These are phyloP conservation scores for Hanseniaspora pseudoguilliermondii DNA, from an alignment of 805 yeast species.

Conservation along the genomic window DNA sequence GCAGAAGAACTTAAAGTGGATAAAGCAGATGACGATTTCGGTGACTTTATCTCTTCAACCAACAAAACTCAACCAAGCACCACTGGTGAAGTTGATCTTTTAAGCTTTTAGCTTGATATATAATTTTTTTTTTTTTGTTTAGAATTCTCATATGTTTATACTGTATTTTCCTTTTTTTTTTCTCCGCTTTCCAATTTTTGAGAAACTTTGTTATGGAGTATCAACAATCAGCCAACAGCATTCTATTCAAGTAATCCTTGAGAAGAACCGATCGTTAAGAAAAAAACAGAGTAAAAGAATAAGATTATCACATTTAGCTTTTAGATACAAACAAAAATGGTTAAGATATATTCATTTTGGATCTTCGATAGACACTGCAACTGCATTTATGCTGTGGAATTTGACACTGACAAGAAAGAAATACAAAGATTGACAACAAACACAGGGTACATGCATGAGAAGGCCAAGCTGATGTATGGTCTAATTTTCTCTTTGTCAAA, in stretches of 20 bases:
- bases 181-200: no score
- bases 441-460: slow-evolving; percentile 36
- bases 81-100: slow-evolving; percentile 22
- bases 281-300: no score
- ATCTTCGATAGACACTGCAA: slow-evolving; percentile 86
- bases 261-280: no score
- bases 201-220: no score
- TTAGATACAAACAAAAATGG: slow-evolving; percentile 16
- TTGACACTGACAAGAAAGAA: slow-evolving; percentile 27
- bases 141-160: background rate
- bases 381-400: slow-evolving; percentile 69
- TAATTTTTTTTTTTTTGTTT: background rate
- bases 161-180: background rate
- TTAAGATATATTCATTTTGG: slow-evolving; percentile 77
- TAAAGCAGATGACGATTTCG: slow-evolving; percentile 24
- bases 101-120: slow-evolving; percentile 21
- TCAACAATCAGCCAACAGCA: no score
- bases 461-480: slow-evolving; percentile 76
- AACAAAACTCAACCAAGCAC: slow-evolving; percentile 8
- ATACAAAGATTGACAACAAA: slow-evolving; percentile 40
- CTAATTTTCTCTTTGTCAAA: slow-evolving; percentile 67
- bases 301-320: no score
- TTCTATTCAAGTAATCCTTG: no score
- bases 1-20: slow-evolving; percentile 6
- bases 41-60: slow-evolving; percentile 23